Evolutionary conservation across 805 yeast species (phyloP).

Genomic region (Saccharomycopsis capsularis): DNA sequence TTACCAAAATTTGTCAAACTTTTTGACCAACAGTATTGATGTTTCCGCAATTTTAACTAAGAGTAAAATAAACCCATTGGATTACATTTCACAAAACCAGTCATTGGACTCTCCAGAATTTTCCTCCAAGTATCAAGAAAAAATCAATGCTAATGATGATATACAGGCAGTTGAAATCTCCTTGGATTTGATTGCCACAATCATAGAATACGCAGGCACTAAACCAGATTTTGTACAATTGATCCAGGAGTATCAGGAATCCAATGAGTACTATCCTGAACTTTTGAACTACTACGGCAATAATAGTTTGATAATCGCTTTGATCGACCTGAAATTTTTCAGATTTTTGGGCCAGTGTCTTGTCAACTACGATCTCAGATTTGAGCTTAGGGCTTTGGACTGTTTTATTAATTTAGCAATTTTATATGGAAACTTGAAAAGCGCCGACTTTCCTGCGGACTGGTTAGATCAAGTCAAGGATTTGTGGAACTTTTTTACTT

Average conservation of each 20-base stretch:
- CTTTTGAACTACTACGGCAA: constrained; percentile 20
- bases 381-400: constrained; percentile 18
- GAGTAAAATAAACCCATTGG: constrained; percentile 23
- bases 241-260: constrained; percentile 8
- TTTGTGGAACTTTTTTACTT: constrained; percentile 6
- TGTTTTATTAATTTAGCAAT: constrained; percentile 18
- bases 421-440: constrained; percentile 9
- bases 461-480: constrained; percentile 7
- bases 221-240: constrained; percentile 23
- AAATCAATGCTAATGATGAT: constrained; percentile 41
- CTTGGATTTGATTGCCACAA: constrained; percentile 69
- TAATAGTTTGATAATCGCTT: constrained; percentile 5
- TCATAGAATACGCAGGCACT: constrained; percentile 50
- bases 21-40: constrained; percentile 2
- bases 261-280: constrained; percentile 17
- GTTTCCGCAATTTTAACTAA: constrained; percentile 9
- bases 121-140: constrained; percentile 27
- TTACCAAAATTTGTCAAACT: constrained; percentile 8
- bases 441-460: constrained; percentile 3
- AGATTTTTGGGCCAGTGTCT: constrained; percentile 2
- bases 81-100: background rate
- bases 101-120: constrained; percentile 4
- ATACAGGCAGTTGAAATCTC: constrained; percentile 62
- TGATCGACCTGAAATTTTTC: constrained; percentile 8
- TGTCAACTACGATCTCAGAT: constrained; percentile 7